Evolutionary conservation across 2,329 filamentous ascomycete species (phyloP).

Genomic region (Aspergillus pseudoviridinutans): DNA sequence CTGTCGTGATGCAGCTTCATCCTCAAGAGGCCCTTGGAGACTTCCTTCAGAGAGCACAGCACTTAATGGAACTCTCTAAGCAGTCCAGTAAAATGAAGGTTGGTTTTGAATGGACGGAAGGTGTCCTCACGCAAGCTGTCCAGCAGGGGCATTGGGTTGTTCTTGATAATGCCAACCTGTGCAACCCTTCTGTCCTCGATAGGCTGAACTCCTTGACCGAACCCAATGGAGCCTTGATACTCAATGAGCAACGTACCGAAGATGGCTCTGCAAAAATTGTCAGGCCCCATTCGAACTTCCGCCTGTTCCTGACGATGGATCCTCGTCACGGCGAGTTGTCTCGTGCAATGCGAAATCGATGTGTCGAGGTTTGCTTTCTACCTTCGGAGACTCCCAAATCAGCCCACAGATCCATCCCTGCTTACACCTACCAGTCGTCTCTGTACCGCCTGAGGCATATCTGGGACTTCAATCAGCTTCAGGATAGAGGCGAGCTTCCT

Average conservation of each 20-base stretch:
- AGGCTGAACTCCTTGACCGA: constrained; percentile 91
- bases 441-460: constrained; percentile 38
- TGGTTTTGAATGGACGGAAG: constrained; percentile 94
- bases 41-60: constrained; percentile 48
- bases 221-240: constrained; percentile 77
- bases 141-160: constrained; percentile 87
- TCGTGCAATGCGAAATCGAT: constrained; percentile 92
- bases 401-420: constrained; percentile 20
- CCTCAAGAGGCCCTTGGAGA: constrained; percentile 45
- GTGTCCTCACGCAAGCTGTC: constrained; percentile 82
- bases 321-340: constrained; percentile 89
- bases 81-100: constrained; percentile 61
- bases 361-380: constrained; percentile 79
- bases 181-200: constrained; percentile 90
- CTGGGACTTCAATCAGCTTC: constrained; percentile 20
- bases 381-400: constrained; percentile 29
- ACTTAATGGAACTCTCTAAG: constrained; percentile 51
- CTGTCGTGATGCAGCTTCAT: constrained; percentile 39
- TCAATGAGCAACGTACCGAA: constrained; percentile 86
- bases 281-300: constrained; percentile 77
- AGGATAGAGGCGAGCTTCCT: constrained; percentile 9
- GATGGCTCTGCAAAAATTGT: constrained; percentile 79
- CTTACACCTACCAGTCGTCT: constrained; percentile 37
- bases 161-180: constrained; percentile 95
- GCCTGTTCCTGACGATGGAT: constrained; percentile 92